A percentile compares a stretch with the other conserved stretches of the same genome.
phyloP scores from a whole-genome alignment of 257 asterid genomes.

The Lavandula angustifolia region DNA sequence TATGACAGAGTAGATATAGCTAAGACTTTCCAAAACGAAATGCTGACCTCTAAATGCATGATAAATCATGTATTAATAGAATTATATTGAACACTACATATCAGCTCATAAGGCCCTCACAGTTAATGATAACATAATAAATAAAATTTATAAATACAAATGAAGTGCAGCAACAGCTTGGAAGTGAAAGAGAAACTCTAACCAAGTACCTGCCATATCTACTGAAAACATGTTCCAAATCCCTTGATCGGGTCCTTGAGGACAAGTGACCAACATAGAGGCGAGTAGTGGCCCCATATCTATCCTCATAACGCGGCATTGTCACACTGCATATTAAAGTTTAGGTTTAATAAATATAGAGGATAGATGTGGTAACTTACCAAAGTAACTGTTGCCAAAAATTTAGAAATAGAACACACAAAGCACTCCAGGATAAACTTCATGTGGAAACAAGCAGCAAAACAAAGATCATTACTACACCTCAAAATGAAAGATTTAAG shows the following conservation, averaged over 20 bases:
- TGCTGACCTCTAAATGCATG: neutral
- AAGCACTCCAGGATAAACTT: too few relatives aligned
- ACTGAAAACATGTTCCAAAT: slow-evolving; percentile 80
- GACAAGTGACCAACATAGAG: slow-evolving; percentile 98
- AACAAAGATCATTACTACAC: neutral
- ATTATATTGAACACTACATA: neutral
- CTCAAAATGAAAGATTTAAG: neutral
- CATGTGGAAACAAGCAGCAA: neutral
- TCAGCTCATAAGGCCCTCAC: too few relatives aligned
- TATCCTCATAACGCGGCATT: slow-evolving; percentile 94
- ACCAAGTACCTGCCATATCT: slow-evolving; percentile 84
- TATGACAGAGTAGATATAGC: neutral
- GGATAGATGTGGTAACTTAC: neutral
- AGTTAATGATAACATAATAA: too few relatives aligned
- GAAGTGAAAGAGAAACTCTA: neutral
- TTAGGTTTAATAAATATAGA: neutral
- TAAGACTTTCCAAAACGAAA: neutral
- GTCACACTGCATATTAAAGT: slow-evolving; percentile 39
- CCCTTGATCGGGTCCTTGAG: slow-evolving; percentile 89
- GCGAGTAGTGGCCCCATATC: slow-evolving; percentile 71
- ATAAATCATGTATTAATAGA: neutral
- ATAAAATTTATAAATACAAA: neutral
- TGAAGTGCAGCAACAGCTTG: neutral
- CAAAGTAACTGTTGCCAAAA: neutral
- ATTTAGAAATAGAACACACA: neutral